Evolutionary conservation across 1,284 basidiomycete genomes (phyloP), one percentile per base, ranked within the genome.

Genomic region (Microbotryomycetes sp.): DNA sequence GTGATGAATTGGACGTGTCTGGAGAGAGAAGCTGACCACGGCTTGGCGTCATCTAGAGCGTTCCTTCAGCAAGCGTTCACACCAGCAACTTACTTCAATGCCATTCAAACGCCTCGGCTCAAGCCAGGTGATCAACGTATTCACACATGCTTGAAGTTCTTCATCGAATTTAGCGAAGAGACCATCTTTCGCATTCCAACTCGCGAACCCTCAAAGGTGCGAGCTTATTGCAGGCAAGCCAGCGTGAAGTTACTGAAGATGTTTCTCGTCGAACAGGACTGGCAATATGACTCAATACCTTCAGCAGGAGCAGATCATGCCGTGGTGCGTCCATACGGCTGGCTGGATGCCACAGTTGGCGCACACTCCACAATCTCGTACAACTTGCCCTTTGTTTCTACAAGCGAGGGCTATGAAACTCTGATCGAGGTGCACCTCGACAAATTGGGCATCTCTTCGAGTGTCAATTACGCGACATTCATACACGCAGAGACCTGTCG

Each of bases 21-120:
- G 92, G 92, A 85, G 90, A 23, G 92, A 97, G 76, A 81, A 91
- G 29, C 92, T 93, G 76, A 80, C 90, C 86, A 85, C 72, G 64
- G 77, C 64, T 22, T 12, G 47, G 36, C 32, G 19, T 19, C 12
- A 42, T 19, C 36, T 9, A 90, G 89, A 51, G 82, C 80, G 19
- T 83, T 88, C 57, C 76, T 96, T 26, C 90, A 93, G 73, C 81
- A 81, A 54, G 79, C 82, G 0, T 92, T 96, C 75, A 88, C 91
- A 62, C 92, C 92, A 15, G 79, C 86, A 0, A 81, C 84, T 1
- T 93, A 86, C 76, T 83, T 84, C 61, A 81, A 89, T 71, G 74
- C 79, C 0, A 79, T 82, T 47, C 78, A 81, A 3, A 85, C 84
- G 0, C 74, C 79, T 3, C 79, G 74, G 6, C 79, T 92, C 16